These are phyloP conservation scores for Noccaea bulbosa DNA, from an alignment of 345 rosid species.

Conservation along the genomic window DNA sequence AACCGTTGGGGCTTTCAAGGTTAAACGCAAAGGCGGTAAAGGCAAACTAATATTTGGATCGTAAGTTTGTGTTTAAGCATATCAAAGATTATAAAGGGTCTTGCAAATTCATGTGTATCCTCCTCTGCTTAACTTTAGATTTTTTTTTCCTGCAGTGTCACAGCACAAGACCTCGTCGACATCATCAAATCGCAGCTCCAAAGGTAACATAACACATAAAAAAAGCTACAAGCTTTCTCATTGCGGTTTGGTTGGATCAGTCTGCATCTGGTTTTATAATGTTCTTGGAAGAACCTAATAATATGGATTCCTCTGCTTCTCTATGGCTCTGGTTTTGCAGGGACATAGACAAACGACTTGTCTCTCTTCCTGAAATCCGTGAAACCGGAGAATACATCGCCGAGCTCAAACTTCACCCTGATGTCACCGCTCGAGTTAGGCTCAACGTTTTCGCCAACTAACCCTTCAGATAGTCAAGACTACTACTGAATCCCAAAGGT, in stretches of 20 bases:
- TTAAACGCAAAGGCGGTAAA: slow-evolving; percentile 94
- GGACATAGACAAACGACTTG: slow-evolving; percentile 86
- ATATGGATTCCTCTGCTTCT: slow-evolving; percentile 6
- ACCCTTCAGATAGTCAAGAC: slow-evolving; percentile 34
- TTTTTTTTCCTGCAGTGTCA: slow-evolving; percentile 61
- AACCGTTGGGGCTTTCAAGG: slow-evolving; percentile 92
- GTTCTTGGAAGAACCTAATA: not conserved
- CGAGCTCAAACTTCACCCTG: slow-evolving; percentile 93
- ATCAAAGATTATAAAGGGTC: not conserved
- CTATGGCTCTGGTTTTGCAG: slow-evolving; percentile 44
- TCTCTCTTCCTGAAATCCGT: slow-evolving; percentile 81
- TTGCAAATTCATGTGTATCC: slow-evolving; percentile 27
- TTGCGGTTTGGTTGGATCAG: not conserved
- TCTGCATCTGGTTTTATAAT: not conserved
- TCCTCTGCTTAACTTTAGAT: slow-evolving; percentile 26
- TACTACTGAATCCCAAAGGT: slow-evolving; percentile 20
- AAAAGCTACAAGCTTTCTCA: too few species aligned
- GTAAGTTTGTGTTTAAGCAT: slow-evolving; percentile 49
- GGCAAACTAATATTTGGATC: slow-evolving; percentile 87
- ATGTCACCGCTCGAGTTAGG: slow-evolving; percentile 81
- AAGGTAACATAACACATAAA: slow-evolving; percentile 72
- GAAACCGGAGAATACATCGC: slow-evolving; percentile 93
- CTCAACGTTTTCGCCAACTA: slow-evolving; percentile 79
- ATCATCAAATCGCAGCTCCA: slow-evolving; percentile 92
- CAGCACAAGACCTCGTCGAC: slow-evolving; percentile 91